Evolutionary conservation across 108 stramenopile genomes (phyloP).

Genomic region (Fragilaria crotonensis): DNA sequence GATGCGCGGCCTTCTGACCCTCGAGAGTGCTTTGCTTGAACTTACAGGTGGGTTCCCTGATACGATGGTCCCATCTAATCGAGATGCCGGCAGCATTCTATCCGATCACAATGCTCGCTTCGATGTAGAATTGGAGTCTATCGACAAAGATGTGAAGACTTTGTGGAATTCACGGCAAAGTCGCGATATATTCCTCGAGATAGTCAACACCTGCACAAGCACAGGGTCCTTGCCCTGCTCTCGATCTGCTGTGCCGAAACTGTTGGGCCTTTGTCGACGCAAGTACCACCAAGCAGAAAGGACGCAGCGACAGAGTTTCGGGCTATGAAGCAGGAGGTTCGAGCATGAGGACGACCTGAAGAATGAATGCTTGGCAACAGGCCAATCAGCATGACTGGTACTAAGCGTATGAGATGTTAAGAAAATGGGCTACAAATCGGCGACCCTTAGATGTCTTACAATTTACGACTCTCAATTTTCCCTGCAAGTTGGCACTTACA

Average conservation of each 20-base stretch:
- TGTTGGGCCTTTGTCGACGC: constrained; percentile 37
- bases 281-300: constrained; percentile 21
- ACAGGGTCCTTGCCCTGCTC: constrained; percentile 68
- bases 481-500: no score
- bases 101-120: constrained; percentile 47
- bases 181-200: constrained; percentile 68
- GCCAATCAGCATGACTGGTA: constrained; percentile 16
- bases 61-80: constrained; percentile 9
- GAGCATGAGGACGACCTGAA: constrained; percentile 19
- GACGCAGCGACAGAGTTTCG: neutral
- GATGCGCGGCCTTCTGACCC: constrained; percentile 60
- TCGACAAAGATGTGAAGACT: constrained; percentile 51
- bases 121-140: constrained; percentile 79
- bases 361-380: constrained; percentile 51
- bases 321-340: constrained; percentile 3
- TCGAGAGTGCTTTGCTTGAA: constrained; percentile 73
- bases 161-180: constrained; percentile 68
- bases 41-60: constrained; percentile 46
- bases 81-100: constrained; percentile 41
- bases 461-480: no score
- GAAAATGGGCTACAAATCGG: no score
- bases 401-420: no score
- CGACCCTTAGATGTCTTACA: no score
- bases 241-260: constrained; percentile 76
- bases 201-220: constrained; percentile 41